Evolutionary conservation across 257 asterid genomes (phyloP).

Genomic region (Gentiana macrophylla): DNA sequence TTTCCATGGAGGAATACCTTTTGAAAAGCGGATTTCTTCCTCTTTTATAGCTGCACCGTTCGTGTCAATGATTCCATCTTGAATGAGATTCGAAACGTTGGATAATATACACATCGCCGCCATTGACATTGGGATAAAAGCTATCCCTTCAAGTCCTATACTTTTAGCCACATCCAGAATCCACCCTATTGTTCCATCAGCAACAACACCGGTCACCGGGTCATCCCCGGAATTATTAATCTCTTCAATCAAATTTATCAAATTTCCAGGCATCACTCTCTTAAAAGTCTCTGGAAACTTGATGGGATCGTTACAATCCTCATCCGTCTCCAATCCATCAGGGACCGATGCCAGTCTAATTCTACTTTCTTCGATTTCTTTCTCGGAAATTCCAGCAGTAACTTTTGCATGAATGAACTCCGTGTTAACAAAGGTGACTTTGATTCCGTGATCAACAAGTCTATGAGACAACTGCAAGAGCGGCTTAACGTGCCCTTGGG

Average conservation of each 20-base stretch:
- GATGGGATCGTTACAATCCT: neutral
- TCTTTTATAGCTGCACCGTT: slow-evolving; percentile 10
- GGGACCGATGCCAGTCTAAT: slow-evolving; percentile 9
- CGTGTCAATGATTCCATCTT: slow-evolving; percentile 11
- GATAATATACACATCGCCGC: slow-evolving; percentile 10
- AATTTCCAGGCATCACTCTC: slow-evolving; percentile 1
- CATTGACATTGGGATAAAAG: slow-evolving; percentile 17
- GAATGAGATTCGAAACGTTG: slow-evolving; percentile 15
- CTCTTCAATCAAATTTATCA: slow-evolving; percentile 8
- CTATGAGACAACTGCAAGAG: slow-evolving; percentile 16
- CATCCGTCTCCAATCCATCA: too few species aligned
- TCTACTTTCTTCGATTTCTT: neutral
- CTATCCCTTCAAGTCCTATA: slow-evolving; percentile 17
- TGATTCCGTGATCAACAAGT: too few species aligned
- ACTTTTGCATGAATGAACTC: too few species aligned
- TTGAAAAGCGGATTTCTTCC: neutral
- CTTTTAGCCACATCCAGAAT: slow-evolving; percentile 18
- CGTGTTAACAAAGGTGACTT: too few species aligned
- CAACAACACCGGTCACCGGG: slow-evolving; percentile 23
- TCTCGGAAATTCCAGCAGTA: neutral
- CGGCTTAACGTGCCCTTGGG: slow-evolving; percentile 48
- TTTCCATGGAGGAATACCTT: slow-evolving; percentile 3
- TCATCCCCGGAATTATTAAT: slow-evolving; percentile 15
- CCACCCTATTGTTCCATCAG: slow-evolving; percentile 28
- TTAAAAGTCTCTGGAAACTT: slow-evolving; percentile 10